A percentile compares a stretch with the other conserved stretches of the same genome.
These are phyloP conservation scores for Backusella australiensis DNA, from an alignment of 192 early-diverging fungal genomes.

Conservation along the genomic window DNA sequence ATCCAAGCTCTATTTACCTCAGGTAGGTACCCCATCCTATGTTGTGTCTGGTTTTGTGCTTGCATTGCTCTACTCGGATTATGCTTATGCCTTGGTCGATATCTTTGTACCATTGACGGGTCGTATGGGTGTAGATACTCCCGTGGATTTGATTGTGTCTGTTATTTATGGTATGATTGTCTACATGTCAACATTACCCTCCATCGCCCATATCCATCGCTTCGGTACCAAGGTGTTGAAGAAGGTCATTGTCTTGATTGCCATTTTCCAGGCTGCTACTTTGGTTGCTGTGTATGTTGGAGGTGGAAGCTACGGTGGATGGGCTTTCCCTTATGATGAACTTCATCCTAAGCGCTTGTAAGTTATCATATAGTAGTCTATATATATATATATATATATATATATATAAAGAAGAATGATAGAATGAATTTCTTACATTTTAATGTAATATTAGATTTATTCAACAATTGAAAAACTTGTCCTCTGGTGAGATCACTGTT, in stretches of 20 bases:
- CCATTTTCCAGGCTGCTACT: constrained; percentile 29
- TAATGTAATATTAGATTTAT: constrained; percentile 39
- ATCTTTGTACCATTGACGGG: constrained; percentile 70
- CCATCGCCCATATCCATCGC: constrained; percentile 54
- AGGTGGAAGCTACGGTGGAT: constrained; percentile 15
- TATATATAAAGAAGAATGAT: not conserved
- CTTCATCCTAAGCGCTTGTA: constrained; percentile 64
- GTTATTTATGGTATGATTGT: constrained; percentile 51
- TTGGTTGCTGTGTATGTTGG: constrained; percentile 36
- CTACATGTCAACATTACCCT: constrained; percentile 39
- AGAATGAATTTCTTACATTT: not conserved
- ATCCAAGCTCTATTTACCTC: constrained; percentile 17
- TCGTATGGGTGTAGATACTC: constrained; percentile 62
- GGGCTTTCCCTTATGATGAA: constrained; percentile 50
- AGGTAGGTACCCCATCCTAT: constrained; percentile 34
- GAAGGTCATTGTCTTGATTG: constrained; percentile 22
- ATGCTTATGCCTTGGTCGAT: constrained; percentile 45
- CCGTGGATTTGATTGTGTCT: constrained; percentile 62
- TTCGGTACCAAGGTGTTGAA: constrained; percentile 38
- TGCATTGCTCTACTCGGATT: constrained; percentile 36
- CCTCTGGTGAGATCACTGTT: constrained; percentile 52
- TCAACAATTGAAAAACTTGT: constrained; percentile 61
- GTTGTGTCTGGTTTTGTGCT: constrained; percentile 26
- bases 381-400: not conserved
- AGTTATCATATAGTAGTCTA: not conserved